These are phyloP conservation scores for Cutaneotrichosporon mucoides DNA, from an alignment of 1,284 basidiomycete genomes.

Conservation along the genomic window DNA sequence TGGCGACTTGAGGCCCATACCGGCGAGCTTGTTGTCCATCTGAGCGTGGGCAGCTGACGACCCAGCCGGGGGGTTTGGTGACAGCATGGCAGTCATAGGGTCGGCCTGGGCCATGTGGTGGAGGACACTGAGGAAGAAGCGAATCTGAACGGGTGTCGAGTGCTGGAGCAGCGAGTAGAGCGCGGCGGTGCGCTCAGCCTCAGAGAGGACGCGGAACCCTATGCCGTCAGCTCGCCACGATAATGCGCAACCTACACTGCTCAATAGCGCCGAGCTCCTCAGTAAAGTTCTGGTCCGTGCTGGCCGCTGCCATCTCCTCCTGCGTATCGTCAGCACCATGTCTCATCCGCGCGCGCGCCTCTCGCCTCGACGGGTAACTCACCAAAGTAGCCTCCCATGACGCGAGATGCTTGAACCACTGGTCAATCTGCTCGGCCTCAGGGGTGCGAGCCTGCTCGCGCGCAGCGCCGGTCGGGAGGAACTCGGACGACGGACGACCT, in stretches of 20 bases:
- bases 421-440: slow-evolving; percentile 95
- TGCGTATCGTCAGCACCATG: slow-evolving; percentile 27
- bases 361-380: slow-evolving; percentile 30
- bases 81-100: slow-evolving; percentile 92
- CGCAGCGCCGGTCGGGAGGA: slow-evolving; percentile 29
- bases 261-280: slow-evolving; percentile 98
- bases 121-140: slow-evolving; percentile 98
- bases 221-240: not conserved
- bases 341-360: too few species aligned
- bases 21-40: slow-evolving; percentile 91
- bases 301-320: slow-evolving; percentile 99
- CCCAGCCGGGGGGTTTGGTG: slow-evolving; percentile 65
- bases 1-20: slow-evolving; percentile 73
- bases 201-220: slow-evolving; percentile 99
- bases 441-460: slow-evolving; percentile 59
- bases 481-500: slow-evolving; percentile 43
- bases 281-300: slow-evolving; percentile 98
- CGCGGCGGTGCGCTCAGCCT: slow-evolving; percentile 98
- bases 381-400: slow-evolving; percentile 94
- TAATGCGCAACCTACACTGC: slow-evolving; percentile 63
- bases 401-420: slow-evolving; percentile 99
- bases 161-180: slow-evolving; percentile 98
- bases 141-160: slow-evolving; percentile 97
- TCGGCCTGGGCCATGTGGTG: slow-evolving; percentile 98
- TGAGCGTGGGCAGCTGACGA: slow-evolving; percentile 71